Evolutionary conservation across 2,329 filamentous ascomycete species (phyloP), one percentile per base, ranked within the genome.

Genomic region (Macrophomina tecta): DNA sequence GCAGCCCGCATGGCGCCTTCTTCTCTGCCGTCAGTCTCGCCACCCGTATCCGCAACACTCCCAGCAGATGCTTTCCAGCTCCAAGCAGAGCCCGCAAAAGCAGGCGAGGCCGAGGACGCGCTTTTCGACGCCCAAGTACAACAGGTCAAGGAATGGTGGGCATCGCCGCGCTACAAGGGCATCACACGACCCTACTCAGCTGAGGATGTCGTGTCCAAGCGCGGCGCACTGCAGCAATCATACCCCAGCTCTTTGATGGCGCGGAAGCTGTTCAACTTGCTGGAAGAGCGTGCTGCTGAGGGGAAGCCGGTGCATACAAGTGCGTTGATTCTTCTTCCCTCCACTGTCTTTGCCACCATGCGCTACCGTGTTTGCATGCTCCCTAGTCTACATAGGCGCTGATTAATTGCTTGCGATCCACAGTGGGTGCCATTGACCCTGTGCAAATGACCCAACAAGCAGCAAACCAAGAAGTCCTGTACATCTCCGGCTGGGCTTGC

Each of bases 371-470:
- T 53, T 11, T 8, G 28, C 6, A 12, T 45, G 8, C 28, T n/a
- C 12, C 16, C 9, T 48, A 42, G 23, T 16, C 14, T 40, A 53
- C 18, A 32, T 65, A 65, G 38, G 55, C 30, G 48, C 62, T 65
- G 32, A 53, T 53, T 23, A 5, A 64, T 51, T n/a, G 12, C n/a
- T 48, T 45, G 23, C 28, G 28, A 9, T 28, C 23, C 66, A 36
- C 69, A 94, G 92, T 99, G 91, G 95, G 95, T 72, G 95, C 94
- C 68, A 96, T 99, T 80, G 95, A 99, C 76, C 95, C 95, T n/a
- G 89, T 98, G 11, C 95, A 99, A 82, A 98, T 99, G 95, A 97
- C 95, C 58, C 95, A 99, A 79, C 95, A 98, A 83, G 95, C 95
- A 16, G 88, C 92, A 5, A 92, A 98, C 81, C 95, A 98, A 78